A percentile compares a stretch with the other conserved stretches of the same genome.
These are phyloP conservation scores for Vaccinium darrowii DNA, from an alignment of 148 eudicot species.

Conservation along the genomic window DNA sequence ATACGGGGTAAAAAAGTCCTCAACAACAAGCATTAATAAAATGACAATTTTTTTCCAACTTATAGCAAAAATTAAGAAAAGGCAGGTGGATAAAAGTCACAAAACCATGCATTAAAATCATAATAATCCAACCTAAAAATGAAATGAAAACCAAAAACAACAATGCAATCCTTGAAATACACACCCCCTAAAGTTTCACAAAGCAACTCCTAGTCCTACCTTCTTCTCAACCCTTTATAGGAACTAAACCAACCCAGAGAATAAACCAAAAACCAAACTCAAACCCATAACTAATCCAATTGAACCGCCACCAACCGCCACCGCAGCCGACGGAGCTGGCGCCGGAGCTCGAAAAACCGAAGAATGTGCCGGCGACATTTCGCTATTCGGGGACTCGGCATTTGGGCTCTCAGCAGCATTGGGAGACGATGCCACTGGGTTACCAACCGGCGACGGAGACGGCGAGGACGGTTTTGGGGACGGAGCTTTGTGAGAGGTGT, in stretches of 20 bases:
- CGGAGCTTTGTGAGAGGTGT: background rate
- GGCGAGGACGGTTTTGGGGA: background rate
- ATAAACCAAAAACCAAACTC: constrained; percentile 6
- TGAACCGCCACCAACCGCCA: background rate
- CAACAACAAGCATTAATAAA: background rate
- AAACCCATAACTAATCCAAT: constrained; percentile 5
- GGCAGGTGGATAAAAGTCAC: background rate
- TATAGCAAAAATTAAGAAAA: background rate
- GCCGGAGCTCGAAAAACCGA: background rate
- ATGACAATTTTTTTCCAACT: background rate
- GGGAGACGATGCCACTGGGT: background rate
- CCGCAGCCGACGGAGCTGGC: constrained; percentile 15
- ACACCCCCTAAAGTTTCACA: background rate
- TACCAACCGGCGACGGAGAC: background rate
- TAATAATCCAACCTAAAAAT: background rate
- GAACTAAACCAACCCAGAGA: constrained; percentile 12
- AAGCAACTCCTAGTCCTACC: background rate
- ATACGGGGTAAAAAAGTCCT: too few species aligned
- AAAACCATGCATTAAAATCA: background rate
- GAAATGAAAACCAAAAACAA: constrained; percentile 1
- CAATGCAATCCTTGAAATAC: background rate
- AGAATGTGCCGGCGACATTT: background rate
- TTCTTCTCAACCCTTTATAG: background rate
- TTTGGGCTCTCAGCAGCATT: background rate
- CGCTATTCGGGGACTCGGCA: background rate